phyloP scores from a whole-genome alignment of 106 monocot genomes.

The Dendrobium huoshanense region DNA sequence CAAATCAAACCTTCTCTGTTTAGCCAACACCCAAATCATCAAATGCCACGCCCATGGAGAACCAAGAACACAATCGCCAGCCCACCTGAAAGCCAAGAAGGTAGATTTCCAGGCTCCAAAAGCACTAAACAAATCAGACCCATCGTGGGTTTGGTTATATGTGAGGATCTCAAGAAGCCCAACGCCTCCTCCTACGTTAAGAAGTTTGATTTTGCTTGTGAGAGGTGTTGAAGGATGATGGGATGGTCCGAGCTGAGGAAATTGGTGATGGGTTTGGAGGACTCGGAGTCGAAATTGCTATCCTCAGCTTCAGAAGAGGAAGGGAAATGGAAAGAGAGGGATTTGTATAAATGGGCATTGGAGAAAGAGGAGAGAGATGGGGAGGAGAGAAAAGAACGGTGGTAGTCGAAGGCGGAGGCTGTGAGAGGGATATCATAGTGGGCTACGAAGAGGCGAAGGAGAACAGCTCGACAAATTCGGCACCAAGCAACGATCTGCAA shows the following conservation, averaged over 20 bases:
- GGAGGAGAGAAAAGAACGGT: no score
- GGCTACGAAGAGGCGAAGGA: no score
- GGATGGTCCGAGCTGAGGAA: slow-evolving; percentile 13
- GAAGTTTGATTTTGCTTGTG: slow-evolving; percentile 25
- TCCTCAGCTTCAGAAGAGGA: not conserved
- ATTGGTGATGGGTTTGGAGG: not conserved
- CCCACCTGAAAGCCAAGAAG: slow-evolving; percentile 52
- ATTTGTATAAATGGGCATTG: not conserved
- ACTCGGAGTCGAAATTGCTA: slow-evolving; percentile 28
- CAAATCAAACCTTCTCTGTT: slow-evolving; percentile 43
- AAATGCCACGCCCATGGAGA: slow-evolving; percentile 47
- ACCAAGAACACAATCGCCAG: slow-evolving; percentile 19
- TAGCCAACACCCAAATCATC: slow-evolving; percentile 58
- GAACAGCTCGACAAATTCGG: no score
- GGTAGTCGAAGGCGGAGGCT: no score
- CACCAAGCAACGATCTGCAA: no score
- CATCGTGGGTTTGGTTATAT: slow-evolving; percentile 9
- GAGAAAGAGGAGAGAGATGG: not conserved
- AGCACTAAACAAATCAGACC: slow-evolving; percentile 39
- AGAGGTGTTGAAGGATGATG: slow-evolving; percentile 32
- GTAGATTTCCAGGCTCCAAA: slow-evolving; percentile 69
- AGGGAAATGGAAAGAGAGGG: not conserved
- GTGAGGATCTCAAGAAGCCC: slow-evolving; percentile 21
- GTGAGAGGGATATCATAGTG: no score
- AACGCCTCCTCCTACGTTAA: slow-evolving; percentile 30